Base-by-base conservation (phyloP, 768 basidiomycete genomes). In the Auriscalpium microsporum region DNA sequence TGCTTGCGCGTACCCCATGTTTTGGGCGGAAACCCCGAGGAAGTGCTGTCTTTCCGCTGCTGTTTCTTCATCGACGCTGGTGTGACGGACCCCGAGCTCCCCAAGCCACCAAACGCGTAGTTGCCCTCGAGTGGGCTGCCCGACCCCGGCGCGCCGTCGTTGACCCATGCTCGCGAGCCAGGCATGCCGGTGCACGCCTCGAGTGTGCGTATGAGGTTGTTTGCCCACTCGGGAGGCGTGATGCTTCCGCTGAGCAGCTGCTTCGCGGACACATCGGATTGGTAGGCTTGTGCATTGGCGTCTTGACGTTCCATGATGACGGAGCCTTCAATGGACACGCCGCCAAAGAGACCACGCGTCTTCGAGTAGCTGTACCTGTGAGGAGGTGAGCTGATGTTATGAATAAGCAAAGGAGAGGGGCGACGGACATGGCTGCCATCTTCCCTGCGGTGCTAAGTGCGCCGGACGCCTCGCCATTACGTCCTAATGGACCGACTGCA, bases 231-330 rank as follows among this genome's bases (percentile, higher is more conserved):
- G 0, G 94, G 95, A 6, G 83, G 77, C 11, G 82, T 77, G 45
- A 96, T 72, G 10, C 67, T 68, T 7, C 95, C 95, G 40, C 82
- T 85, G 14, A 99, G 82, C 23, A 99, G 80, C 66, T 86, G 78
- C 67, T 86, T 86, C 2, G 77, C 85, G 1, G 86, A 83, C 16
- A 94, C 89, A 53, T 85, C 78, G 2, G 81, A 78, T 33, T 72
- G 69, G 65, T 96, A 96, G 2, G 94, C 94, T 49, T 84, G 76
- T 1, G 81, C 74, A 65, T 96, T 97, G 9, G 93, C 91, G 68
- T 99, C 95, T 65, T 93, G 88, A 40, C 95, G 82, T 69, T 96
- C 95, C 14, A 96, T 78, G 56, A 98, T 94, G 50, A 96, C 84
- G 1, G 88, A 90, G 11, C 93, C 93, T 72, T 90, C 88, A 10